Percentiles rank a stretch among this genome's conserved stretches.
phyloP scores from a whole-genome alignment of 257 asterid genomes.

The Cinchona pubescens region DNA sequence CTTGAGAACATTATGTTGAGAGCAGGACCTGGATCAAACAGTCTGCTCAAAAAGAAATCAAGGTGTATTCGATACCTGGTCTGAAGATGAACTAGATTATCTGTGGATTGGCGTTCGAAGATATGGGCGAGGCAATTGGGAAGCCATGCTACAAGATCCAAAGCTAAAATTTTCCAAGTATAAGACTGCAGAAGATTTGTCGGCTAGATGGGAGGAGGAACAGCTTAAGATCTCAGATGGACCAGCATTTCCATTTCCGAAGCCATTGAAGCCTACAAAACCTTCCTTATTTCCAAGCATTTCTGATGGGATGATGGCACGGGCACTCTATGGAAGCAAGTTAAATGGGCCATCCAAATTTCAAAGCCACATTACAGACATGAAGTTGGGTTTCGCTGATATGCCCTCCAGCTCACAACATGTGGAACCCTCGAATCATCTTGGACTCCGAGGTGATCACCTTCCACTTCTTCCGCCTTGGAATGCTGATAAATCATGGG shows the following conservation, averaged over 20 bases:
- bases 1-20: constrained; percentile 70
- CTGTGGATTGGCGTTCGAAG: constrained; percentile 98
- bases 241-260: constrained; percentile 39
- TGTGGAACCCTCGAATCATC: constrained; percentile 41
- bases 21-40: constrained; percentile 70
- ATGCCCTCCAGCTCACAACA: constrained; percentile 40
- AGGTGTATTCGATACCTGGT: constrained; percentile 74
- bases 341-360: constrained; percentile 50
- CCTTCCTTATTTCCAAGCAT: constrained; percentile 51
- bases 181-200: constrained; percentile 69
- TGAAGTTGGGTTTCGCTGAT: constrained; percentile 79
- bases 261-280: constrained; percentile 44
- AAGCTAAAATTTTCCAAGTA: constrained; percentile 74
- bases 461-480: constrained; percentile 44
- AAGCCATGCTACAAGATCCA: constrained; percentile 75
- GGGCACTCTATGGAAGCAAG: constrained; percentile 56
- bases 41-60: constrained; percentile 43
- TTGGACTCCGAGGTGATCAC: constrained; percentile 23
- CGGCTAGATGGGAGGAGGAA: constrained; percentile 86
- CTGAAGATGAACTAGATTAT: constrained; percentile 92
- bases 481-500: constrained; percentile 41
- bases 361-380: constrained; percentile 69
- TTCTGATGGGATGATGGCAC: constrained; percentile 78
- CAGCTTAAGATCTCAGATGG: constrained; percentile 74
- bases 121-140: constrained; percentile 92